These are phyloP conservation scores for Fusarium praegraminearum DNA, from an alignment of 2,329 filamentous ascomycete genomes.

Conservation along the genomic window DNA sequence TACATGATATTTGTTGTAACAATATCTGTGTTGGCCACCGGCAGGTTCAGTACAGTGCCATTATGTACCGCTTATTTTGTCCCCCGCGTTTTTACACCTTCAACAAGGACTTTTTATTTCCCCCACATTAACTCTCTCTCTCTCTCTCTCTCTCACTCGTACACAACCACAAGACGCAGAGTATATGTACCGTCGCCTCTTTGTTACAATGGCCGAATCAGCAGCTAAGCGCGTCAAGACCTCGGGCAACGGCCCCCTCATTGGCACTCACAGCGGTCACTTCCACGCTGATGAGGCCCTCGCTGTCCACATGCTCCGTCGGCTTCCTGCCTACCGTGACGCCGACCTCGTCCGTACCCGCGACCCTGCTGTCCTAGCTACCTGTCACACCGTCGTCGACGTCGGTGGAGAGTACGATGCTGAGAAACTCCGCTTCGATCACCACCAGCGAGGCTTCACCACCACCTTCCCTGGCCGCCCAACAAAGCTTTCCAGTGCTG, in stretches of 20 bases:
- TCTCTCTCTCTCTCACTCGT: not conserved
- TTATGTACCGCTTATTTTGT: constrained; percentile 23
- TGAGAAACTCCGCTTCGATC: constrained; percentile 83
- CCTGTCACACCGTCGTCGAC: constrained; percentile 95
- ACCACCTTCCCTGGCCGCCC: constrained; percentile 84
- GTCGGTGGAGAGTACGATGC: constrained; percentile 96
- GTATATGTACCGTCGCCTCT: constrained; percentile 51
- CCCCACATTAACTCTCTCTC: constrained; percentile 1
- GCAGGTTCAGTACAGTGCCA: not conserved
- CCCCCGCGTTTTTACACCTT: constrained; percentile 11
- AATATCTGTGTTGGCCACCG: too few species aligned
- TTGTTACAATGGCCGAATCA: constrained; percentile 66
- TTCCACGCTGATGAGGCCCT: constrained; percentile 99
- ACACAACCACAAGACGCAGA: constrained; percentile 5
- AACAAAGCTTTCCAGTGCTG: constrained; percentile 94
- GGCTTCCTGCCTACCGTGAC: constrained; percentile 82
- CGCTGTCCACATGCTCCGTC: constrained; percentile 93
- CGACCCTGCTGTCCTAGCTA: constrained; percentile 80
- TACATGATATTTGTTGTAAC: not conserved
- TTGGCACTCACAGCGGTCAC: constrained; percentile 97
- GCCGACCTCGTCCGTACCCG: constrained; percentile 87
- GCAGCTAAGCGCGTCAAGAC: constrained; percentile 88
- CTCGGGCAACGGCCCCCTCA: constrained; percentile 67
- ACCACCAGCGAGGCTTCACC: constrained; percentile 93
- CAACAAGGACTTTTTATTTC: constrained; percentile 16